Evolutionary conservation across 208 protist genomes (phyloP).

Genomic region (Trypanosoma theileri): DNA sequence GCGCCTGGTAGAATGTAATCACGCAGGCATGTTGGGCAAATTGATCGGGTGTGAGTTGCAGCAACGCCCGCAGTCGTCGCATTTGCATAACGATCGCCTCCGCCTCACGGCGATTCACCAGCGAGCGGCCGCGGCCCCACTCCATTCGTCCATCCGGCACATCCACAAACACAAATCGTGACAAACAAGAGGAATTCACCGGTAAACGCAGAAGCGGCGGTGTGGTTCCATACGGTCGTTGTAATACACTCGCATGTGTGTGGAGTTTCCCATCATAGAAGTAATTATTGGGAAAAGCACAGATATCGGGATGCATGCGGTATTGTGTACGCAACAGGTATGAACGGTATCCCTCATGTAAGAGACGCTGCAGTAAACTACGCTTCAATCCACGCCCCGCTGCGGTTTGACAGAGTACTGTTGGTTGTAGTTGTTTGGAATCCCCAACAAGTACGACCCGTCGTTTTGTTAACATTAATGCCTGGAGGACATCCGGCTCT

Average conservation of each 20-base stretch:
- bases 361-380: slow-evolving; percentile 76
- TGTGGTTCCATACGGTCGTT: slow-evolving; percentile 1
- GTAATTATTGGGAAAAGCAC: slow-evolving; percentile 77
- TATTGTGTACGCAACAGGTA: slow-evolving; percentile 85
- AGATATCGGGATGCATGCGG: slow-evolving; percentile 90
- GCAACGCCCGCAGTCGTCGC: slow-evolving; percentile 60
- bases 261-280: slow-evolving; percentile 74
- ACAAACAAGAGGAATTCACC: too few species aligned
- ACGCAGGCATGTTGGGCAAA: slow-evolving; percentile 62
- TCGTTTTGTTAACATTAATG: slow-evolving; percentile 51
- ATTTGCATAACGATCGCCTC: slow-evolving; percentile 60
- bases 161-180: slow-evolving; percentile 71
- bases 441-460: slow-evolving; percentile 87
- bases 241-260: slow-evolving; percentile 44
- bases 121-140: slow-evolving; percentile 37
- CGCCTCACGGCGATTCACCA: slow-evolving; percentile 55
- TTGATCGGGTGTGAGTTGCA: slow-evolving; percentile 47
- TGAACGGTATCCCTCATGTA: slow-evolving; percentile 53
- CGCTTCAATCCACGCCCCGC: slow-evolving; percentile 54
- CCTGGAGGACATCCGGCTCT: slow-evolving; percentile 83
- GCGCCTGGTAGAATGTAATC: slow-evolving; percentile 86
- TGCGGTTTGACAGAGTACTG: slow-evolving; percentile 63
- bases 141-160: slow-evolving; percentile 54
- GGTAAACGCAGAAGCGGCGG: background rate
- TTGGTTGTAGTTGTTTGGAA: slow-evolving; percentile 90